Conservation (phyloP, 768 basidiomycete genomes). For the Lactarius vividus region DNA sequence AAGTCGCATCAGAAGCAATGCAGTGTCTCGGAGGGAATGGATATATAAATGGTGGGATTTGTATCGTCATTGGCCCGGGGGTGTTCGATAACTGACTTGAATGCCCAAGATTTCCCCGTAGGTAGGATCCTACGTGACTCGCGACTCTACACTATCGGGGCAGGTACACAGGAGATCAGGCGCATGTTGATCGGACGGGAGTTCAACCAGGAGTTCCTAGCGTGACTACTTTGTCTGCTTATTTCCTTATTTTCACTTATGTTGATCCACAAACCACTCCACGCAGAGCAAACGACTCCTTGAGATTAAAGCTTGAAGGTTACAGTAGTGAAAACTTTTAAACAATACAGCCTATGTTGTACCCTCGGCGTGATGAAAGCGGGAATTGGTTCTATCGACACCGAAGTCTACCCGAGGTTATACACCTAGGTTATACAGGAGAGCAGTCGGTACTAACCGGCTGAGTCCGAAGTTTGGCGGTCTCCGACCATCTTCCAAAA, state of each 20-base stretch:
- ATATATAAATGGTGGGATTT: constrained; percentile 76
- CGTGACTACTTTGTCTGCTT: neutral
- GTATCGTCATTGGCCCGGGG: neutral
- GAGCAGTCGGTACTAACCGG: too few species aligned
- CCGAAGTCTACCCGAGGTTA: too few species aligned
- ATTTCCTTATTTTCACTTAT: neutral
- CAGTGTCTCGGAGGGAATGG: constrained; percentile 95
- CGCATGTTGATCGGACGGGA: constrained; percentile 93
- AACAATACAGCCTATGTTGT: neutral
- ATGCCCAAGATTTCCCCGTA: constrained; percentile 75
- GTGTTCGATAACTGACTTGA: neutral
- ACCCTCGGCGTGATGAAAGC: neutral
- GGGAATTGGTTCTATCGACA: too few species aligned
- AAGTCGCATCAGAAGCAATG: constrained; percentile 89
- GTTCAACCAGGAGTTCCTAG: constrained; percentile 68
- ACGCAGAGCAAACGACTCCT: too few species aligned
- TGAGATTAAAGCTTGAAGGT: too few species aligned
- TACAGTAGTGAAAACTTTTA: too few species aligned
- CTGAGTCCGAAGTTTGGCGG: too few species aligned
- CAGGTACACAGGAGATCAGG: constrained; percentile 95
- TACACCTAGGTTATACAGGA: too few species aligned
- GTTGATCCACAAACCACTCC: neutral
- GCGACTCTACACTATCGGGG: constrained; percentile 88
- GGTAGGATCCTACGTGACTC: constrained; percentile 87
- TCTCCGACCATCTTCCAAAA: too few species aligned